Conservation (phyloP, 1,284 basidiomycete genomes). For the Xerocomus nothofagi region DNA sequence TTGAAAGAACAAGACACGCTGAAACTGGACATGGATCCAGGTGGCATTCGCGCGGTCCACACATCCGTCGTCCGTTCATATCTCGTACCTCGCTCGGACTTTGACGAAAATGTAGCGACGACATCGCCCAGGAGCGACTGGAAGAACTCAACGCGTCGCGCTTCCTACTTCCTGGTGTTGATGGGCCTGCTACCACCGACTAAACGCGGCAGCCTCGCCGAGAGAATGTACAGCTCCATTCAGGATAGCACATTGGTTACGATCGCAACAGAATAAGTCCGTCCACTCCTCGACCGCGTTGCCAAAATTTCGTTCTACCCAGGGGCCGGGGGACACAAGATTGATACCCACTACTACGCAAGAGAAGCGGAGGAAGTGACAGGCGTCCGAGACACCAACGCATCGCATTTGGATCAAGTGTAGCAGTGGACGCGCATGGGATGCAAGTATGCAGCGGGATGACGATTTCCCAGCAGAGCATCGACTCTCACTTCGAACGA, state of each 20-base stretch:
- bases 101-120: neutral
- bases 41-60: no score
- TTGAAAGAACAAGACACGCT: no score
- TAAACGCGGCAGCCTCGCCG: no score
- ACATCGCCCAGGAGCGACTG: neutral
- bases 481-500: neutral
- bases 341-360: neutral
- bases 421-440: neutral
- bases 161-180: neutral
- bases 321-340: neutral
- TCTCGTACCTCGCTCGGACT: no score
- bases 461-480: neutral
- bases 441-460: neutral
- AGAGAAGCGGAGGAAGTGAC: neutral
- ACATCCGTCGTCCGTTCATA: no score
- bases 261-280: no score
- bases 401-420: no score
- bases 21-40: no score
- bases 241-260: no score
- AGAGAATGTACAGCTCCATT: no score
- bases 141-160: neutral
- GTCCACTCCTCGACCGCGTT: no score
- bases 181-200: no score
- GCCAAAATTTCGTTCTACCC: neutral
- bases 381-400: neutral